phyloP scores from a whole-genome alignment of 2,329 filamentous ascomycete species.

The Chaetomium sp. region DNA sequence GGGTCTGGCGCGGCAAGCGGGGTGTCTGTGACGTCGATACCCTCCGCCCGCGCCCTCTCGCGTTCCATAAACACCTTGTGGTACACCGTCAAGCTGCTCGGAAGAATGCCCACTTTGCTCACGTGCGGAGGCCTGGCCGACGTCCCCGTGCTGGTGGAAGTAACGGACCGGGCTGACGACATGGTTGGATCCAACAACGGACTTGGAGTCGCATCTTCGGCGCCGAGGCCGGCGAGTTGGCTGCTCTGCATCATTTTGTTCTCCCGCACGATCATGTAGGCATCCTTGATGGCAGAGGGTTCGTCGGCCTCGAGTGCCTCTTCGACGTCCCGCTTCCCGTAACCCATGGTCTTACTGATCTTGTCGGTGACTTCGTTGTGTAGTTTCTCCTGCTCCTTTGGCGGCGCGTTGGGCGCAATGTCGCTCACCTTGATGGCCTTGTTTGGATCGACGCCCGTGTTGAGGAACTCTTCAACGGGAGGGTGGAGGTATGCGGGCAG shows the following conservation, averaged over 20 bases:
- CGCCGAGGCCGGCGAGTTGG: conserved; percentile 51
- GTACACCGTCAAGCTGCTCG: conserved; percentile 86
- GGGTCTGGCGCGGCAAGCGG: conserved; percentile 53
- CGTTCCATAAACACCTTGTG: conserved; percentile 89
- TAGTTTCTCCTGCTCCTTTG: conserved; percentile 81
- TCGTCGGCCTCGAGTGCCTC: conserved; percentile 90
- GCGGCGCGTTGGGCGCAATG: conserved; percentile 76
- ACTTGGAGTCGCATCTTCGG: conserved; percentile 41
- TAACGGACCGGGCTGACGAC: conserved; percentile 57
- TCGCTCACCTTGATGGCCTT: conserved; percentile 84
- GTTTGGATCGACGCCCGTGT: conserved; percentile 90
- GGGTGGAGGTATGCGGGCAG: conserved; percentile 84
- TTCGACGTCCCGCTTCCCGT: conserved; percentile 90
- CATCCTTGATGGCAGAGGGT: conserved; percentile 97
- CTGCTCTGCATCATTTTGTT: conserved; percentile 97
- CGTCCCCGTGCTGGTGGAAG: conserved; percentile 51
- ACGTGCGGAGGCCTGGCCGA: conserved; percentile 62
- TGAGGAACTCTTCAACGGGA: conserved; percentile 87
- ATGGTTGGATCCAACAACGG: conserved; percentile 57
- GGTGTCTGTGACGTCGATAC: conserved; percentile 48
- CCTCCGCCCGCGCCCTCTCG: conserved; percentile 54
- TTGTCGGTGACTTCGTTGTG: conserved; percentile 93
- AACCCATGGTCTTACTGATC: conserved; percentile 97
- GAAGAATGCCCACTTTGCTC: conserved; percentile 88
- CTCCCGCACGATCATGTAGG: conserved; percentile 95